Evolutionary conservation across 345 rosid species (phyloP).

Genomic region (Dipteronia dyeriana): DNA sequence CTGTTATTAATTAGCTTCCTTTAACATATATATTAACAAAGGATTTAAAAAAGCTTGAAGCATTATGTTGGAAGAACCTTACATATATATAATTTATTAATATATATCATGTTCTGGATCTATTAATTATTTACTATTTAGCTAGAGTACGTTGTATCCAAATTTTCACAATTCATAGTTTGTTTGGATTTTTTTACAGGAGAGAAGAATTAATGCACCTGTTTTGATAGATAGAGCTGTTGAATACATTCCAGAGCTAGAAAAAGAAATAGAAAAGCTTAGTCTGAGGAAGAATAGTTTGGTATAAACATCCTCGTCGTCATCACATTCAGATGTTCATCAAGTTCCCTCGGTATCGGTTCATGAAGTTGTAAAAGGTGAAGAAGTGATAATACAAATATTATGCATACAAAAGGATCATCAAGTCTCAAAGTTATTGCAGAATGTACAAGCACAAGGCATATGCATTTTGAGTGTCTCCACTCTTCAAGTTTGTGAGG

Average conservation of each 20-base stretch:
- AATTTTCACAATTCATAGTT: too few species aligned
- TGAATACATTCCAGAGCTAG: slow-evolving; percentile 39
- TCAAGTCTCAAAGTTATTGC: slow-evolving; percentile 19
- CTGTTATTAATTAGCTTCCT: too few species aligned
- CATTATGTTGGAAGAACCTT: too few species aligned
- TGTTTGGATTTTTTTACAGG: slow-evolving; percentile 15
- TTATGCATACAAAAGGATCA: slow-evolving; percentile 17
- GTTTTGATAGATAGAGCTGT: slow-evolving; percentile 28
- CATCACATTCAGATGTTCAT: neutral
- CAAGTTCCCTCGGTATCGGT: slow-evolving; percentile 23
- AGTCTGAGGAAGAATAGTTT: slow-evolving; percentile 28
- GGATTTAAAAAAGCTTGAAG: too few species aligned
- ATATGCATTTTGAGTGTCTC: slow-evolving; percentile 28
- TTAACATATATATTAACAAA: too few species aligned
- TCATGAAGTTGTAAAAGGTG: slow-evolving; percentile 31
- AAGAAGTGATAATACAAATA: slow-evolving; percentile 30
- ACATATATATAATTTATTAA: too few species aligned
- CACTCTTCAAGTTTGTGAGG: slow-evolving; percentile 23
- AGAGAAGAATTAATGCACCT: slow-evolving; percentile 28
- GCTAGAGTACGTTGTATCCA: too few species aligned
- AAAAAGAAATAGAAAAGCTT: slow-evolving; percentile 32
- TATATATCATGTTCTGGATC: too few species aligned
- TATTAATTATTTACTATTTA: too few species aligned
- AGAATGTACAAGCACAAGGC: slow-evolving; percentile 36
- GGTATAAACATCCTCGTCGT: neutral